Base-by-base conservation (phyloP, 441 rosid species). In the Metrosideros polymorpha region DNA sequence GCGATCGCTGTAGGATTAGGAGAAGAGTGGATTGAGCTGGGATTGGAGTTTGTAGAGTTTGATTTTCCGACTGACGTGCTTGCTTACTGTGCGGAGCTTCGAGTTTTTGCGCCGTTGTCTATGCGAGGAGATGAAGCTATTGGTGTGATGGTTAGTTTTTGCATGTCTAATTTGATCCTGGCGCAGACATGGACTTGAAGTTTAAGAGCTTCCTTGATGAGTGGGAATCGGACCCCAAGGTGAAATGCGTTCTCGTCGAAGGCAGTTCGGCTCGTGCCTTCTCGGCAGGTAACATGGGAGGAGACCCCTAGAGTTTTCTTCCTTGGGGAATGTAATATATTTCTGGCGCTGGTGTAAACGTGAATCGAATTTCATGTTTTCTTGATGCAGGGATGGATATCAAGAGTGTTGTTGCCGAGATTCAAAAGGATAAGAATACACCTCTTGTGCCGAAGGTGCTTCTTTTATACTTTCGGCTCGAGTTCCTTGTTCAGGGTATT, bases 351-450 rank as follows among this genome's bases (percentile, higher is more conserved):
- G 59, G 59, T 24, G n/a, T 9, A 24, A 32, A 32, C 2, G 27
- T 35, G 45, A 39, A 35, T 66, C 13, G 8, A 39, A 22, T 22
- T n/a, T 39, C 79, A 25, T 71, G 45, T 42, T 53, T 83, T 35
- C 47, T 52, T 87, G 87, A 88, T 94, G 96, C 96, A 97, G 99
- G 98, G 85, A 96, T 98, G 99, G 99, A 96, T 92, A 95, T 98
- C 87, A 95, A 96, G 93, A 97, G 99, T 87, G 96, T 96, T 89
- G 98, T 91, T 90, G 96, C 96, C 53, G 98, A 96, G 90, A 95
- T 98, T 89, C 96, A 82, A 91, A 93, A 90, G 94, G 96, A 95
- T 92, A 94, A 92, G 86, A 93, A 88, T 87, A 96, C 98, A 32
- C 94, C 96, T 90, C 96, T 96, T 84, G 98, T 95, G 89, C 93